Conservation (phyloP, 371 early-diverging fungal species). For the Mycotypha africana region DNA sequence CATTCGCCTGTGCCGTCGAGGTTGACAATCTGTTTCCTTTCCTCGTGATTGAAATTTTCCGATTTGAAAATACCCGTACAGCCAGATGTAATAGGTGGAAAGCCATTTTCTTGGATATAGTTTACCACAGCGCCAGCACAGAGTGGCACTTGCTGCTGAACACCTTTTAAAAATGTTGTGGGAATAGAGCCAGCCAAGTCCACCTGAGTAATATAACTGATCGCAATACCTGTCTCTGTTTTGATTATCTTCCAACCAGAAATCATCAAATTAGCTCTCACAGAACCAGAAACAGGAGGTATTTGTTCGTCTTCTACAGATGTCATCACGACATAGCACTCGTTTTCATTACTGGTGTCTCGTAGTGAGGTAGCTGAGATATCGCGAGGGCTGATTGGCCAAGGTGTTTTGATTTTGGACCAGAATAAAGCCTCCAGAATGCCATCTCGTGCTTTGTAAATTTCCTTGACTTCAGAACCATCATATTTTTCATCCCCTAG, state of each 20-base stretch:
- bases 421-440: slow-evolving; percentile 41
- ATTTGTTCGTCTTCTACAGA: slow-evolving; percentile 30
- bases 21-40: slow-evolving; percentile 8
- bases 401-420: slow-evolving; percentile 38
- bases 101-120: slow-evolving; percentile 29
- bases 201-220: slow-evolving; percentile 40
- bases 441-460: slow-evolving; percentile 16
- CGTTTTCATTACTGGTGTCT: slow-evolving; percentile 12
- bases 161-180: slow-evolving; percentile 26
- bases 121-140: slow-evolving; percentile 39
- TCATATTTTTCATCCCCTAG: slow-evolving; percentile 45
- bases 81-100: slow-evolving; percentile 18
- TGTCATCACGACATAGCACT: slow-evolving; percentile 25
- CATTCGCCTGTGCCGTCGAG: slow-evolving; percentile 19
- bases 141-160: slow-evolving; percentile 39
- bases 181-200: slow-evolving; percentile 44
- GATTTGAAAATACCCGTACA: slow-evolving; percentile 15
- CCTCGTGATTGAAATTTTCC: slow-evolving; percentile 33
- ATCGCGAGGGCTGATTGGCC: slow-evolving; percentile 39
- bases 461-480: slow-evolving; percentile 31
- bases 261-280: slow-evolving; percentile 34
- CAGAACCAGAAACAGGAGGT: slow-evolving; percentile 24
- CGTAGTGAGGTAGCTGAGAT: slow-evolving; percentile 17
- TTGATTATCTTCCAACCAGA: slow-evolving; percentile 42
- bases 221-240: slow-evolving; percentile 23